phyloP scores from a whole-genome alignment of 768 basidiomycete genomes.

The Lactifluus echinatus region DNA sequence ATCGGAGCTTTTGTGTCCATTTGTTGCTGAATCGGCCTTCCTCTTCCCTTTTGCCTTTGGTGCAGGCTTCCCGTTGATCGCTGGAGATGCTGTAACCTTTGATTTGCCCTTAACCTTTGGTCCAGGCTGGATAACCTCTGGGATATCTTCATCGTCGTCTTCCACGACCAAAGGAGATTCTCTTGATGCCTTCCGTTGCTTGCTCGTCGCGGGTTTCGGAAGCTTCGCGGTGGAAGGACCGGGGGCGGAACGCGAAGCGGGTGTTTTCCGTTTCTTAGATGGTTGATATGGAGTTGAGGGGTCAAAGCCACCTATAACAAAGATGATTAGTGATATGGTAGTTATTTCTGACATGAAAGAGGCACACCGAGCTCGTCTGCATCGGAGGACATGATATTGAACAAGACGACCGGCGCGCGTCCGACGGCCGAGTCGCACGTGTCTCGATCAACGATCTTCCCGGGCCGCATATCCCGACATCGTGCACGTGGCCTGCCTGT shows the following conservation, averaged over 20 bases:
- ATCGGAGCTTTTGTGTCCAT: neutral
- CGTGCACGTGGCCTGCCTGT: too few relatives aligned
- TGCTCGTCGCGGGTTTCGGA: constrained; percentile 8
- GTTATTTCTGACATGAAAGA: constrained; percentile 4
- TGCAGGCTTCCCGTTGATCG: constrained; percentile 25
- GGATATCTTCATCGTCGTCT: constrained; percentile 19
- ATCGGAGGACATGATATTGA: constrained; percentile 13
- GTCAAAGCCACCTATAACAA: constrained; percentile 23
- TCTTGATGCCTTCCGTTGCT: constrained; percentile 11
- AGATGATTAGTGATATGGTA: neutral
- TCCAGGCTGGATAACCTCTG: constrained; percentile 18
- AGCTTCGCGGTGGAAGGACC: constrained; percentile 21
- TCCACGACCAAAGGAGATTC: constrained; percentile 14
- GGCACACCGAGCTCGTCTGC: constrained; percentile 20
- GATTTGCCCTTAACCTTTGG: constrained; percentile 14
- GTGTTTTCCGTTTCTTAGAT: constrained; percentile 22
- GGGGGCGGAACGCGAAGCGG: constrained; percentile 13
- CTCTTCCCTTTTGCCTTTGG: constrained; percentile 31
- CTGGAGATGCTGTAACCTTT: constrained; percentile 6
- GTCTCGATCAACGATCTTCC: constrained; percentile 7
- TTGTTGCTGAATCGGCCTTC: constrained; percentile 26
- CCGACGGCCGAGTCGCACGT: neutral
- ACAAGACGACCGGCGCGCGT: neutral
- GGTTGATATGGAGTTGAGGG: constrained; percentile 25
- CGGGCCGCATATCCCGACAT: constrained; percentile 6